These are phyloP conservation scores for Suhomyces taliae DNA, from an alignment of 1,139 yeast genomes.

Conservation along the genomic window DNA sequence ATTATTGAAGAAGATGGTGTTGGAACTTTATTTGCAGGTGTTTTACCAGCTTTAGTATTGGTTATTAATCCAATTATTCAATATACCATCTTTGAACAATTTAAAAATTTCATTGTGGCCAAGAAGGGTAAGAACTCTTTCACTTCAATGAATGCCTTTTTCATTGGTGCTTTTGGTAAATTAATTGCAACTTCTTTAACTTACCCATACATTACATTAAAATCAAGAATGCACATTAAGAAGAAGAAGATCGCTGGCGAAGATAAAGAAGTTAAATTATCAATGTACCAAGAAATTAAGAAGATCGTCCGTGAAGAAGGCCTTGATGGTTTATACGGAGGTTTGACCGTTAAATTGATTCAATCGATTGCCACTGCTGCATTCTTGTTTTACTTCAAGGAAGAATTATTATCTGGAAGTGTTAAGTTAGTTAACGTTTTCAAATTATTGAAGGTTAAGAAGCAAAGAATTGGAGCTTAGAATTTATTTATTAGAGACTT, in stretches of 20 bases:
- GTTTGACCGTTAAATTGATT: conserved; percentile 72
- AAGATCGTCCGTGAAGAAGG: conserved; percentile 71
- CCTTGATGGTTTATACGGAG: conserved; percentile 73
- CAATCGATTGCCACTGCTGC: conserved; percentile 91
- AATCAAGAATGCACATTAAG: conserved; percentile 81
- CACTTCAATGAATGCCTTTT: conserved; percentile 70
- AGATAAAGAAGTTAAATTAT: conserved; percentile 26
- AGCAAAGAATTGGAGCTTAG: conserved; percentile 7
- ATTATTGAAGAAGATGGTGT: conserved; percentile 74
- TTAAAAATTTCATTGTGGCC: conserved; percentile 64
- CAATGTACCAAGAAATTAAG: conserved; percentile 46
- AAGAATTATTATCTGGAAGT: conserved; percentile 65
- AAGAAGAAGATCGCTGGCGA: conserved; percentile 28
- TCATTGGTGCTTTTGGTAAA: conserved; percentile 88
- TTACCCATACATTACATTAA: conserved; percentile 87
- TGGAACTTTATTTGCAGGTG: conserved; percentile 73
- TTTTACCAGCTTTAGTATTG: conserved; percentile 81
- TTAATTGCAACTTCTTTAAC: conserved; percentile 83
- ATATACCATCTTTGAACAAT: conserved; percentile 87
- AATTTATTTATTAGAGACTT: no score
- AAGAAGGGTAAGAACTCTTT: conserved; percentile 47
- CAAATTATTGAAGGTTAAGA: conserved; percentile 29
- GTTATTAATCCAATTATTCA: conserved; percentile 90
- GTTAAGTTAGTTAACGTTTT: conserved; percentile 44
- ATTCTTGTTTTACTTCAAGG: conserved; percentile 86